Conservation (phyloP, 108 stramenopile genomes). For the Mediolabrus comicus region DNA sequence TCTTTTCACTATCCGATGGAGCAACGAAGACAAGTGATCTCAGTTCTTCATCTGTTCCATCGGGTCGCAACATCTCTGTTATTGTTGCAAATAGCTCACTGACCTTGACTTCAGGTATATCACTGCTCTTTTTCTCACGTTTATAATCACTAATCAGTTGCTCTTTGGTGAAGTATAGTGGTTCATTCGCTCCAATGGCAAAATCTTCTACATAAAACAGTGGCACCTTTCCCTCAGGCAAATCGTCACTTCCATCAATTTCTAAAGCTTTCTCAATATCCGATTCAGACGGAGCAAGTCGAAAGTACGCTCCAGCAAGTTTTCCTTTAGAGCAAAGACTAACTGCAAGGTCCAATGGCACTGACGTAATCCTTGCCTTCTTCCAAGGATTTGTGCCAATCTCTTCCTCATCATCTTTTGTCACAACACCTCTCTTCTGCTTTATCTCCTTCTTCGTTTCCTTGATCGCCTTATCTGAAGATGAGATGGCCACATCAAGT, state of each 20-base stretch:
- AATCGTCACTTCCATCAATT: conserved; percentile 51
- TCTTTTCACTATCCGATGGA: conserved; percentile 61
- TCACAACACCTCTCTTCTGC: conserved; percentile 30
- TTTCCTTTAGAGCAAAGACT: conserved; percentile 61
- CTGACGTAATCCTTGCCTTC: conserved; percentile 63
- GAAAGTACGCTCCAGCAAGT: conserved; percentile 60
- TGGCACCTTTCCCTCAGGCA: conserved; percentile 84
- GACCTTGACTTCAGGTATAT: conserved; percentile 50
- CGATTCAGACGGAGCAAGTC: conserved; percentile 58
- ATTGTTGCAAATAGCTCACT: conserved; percentile 73
- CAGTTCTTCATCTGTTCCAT: conserved; percentile 57
- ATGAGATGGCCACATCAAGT: conserved; percentile 51
- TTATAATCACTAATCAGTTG: conserved; percentile 61
- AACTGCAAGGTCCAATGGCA: conserved; percentile 78
- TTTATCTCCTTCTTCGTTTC: conserved; percentile 44
- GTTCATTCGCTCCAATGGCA: conserved; percentile 37
- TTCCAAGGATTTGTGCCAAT: conserved; percentile 71
- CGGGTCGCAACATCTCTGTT: conserved; percentile 55
- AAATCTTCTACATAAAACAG: conserved; percentile 80
- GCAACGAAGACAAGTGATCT: conserved; percentile 55
- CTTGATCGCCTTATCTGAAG: conserved; percentile 63
- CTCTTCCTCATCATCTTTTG: conserved; percentile 49
- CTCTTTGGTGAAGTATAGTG: conserved; percentile 71
- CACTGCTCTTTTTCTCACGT: conserved; percentile 24
- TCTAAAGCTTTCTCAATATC: conserved; percentile 74